These are phyloP conservation scores for Lipomyces kockii DNA, from an alignment of 805 yeast genomes.

Conservation along the genomic window DNA sequence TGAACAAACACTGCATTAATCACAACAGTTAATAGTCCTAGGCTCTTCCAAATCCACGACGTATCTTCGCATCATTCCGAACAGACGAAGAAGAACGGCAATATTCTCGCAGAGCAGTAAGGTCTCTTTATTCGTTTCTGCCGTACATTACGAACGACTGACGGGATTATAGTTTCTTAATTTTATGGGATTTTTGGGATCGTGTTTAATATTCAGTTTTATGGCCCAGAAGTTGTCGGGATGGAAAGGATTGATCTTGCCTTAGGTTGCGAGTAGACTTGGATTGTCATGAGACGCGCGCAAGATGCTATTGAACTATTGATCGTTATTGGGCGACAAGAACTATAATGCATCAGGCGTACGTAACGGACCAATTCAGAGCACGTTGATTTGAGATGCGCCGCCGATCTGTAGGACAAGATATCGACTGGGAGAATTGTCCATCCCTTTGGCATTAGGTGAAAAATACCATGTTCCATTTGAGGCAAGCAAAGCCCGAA, in stretches of 20 bases:
- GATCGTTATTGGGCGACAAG: background rate
- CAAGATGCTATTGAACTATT: background rate
- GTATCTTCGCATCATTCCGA: conserved; percentile 79
- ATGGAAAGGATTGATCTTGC: conserved; percentile 29
- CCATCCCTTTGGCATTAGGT: too few relatives aligned
- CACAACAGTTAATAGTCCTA: conserved; percentile 1
- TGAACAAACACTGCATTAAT: background rate
- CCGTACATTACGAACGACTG: background rate
- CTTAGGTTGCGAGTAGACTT: background rate
- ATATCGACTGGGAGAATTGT: background rate
- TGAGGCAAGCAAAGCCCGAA: background rate
- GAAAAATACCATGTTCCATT: background rate
- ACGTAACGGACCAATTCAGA: background rate
- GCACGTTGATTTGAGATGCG: background rate
- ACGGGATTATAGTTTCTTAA: conserved; percentile 56
- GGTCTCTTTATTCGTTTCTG: conserved; percentile 34
- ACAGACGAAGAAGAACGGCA: conserved; percentile 83
- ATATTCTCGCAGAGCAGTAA: conserved; percentile 72
- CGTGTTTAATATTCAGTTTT: conserved; percentile 79
- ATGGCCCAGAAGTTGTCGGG: conserved; percentile 61
- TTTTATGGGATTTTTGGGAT: conserved; percentile 76
- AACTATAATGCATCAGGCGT: background rate
- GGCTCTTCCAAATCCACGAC: conserved; percentile 75
- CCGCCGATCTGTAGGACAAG: too few relatives aligned
- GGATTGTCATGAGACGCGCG: background rate